phyloP scores from a whole-genome alignment of 2,329 filamentous ascomycete species.

The Trichoderma asperellum region DNA sequence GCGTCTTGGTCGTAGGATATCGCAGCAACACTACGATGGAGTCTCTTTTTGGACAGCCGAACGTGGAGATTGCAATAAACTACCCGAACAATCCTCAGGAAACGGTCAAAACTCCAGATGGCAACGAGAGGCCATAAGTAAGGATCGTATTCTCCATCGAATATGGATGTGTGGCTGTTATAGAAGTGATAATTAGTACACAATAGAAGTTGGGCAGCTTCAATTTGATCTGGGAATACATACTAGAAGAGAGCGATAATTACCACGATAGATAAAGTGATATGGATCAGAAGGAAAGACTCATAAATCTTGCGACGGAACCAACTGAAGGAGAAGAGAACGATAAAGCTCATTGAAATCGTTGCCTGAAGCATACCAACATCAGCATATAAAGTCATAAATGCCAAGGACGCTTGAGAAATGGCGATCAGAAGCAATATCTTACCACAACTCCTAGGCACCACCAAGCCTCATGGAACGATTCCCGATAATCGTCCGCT shows the following conservation, averaged over 20 bases:
- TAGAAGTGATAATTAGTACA: neutral
- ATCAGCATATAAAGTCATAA: neutral
- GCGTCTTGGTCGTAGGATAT: slow-evolving; percentile 39
- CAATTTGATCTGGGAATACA: slow-evolving; percentile 37
- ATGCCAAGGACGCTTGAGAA: neutral
- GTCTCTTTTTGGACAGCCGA: slow-evolving; percentile 36
- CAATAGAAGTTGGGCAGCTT: neutral
- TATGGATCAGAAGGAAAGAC: slow-evolving; percentile 49
- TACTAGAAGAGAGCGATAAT: slow-evolving; percentile 49
- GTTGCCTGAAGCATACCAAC: neutral
- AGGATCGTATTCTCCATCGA: slow-evolving; percentile 29
- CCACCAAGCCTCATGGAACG: slow-evolving; percentile 5
- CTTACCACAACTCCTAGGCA: slow-evolving; percentile 27
- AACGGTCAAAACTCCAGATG: slow-evolving; percentile 51
- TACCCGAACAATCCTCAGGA: slow-evolving; percentile 47
- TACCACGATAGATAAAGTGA: slow-evolving; percentile 49
- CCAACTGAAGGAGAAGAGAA: slow-evolving; percentile 23
- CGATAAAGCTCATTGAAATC: slow-evolving; percentile 26
- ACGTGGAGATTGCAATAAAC: slow-evolving; percentile 32
- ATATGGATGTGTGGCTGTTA: slow-evolving; percentile 28
- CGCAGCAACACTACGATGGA: slow-evolving; percentile 38
- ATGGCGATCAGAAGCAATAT: neutral
- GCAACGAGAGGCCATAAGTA: slow-evolving; percentile 46
- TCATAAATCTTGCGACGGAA: slow-evolving; percentile 47
- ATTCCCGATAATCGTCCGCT: neutral